Evolutionary conservation across 2,329 filamentous ascomycete species (phyloP), one percentile per base, ranked within the genome.

Genomic region (Fusarium sp.): DNA sequence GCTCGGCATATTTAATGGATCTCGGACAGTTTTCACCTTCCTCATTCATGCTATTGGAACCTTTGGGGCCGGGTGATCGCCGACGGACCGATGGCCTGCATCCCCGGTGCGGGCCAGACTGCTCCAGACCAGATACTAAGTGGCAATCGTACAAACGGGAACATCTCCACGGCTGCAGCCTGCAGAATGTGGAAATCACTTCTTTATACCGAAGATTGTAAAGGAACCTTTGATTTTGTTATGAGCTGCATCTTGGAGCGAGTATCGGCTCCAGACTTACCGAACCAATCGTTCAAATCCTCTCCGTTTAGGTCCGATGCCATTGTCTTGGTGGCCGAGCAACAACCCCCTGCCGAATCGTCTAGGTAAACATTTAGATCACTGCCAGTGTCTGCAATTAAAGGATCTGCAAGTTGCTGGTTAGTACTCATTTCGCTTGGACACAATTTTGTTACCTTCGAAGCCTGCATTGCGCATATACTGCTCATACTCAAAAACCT

Each of bases 391-490:
- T 64, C 59, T 0, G 22, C 11, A 1, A 64, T 47, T 0, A 52
- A 19, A 4, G 50, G 1, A 23, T 44, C 61, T 58, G 0, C 3
- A 13, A 41, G 2, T 19, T 0, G 0, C 6, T 0, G 4, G 7
- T 46, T 23, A 23, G 25, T 11, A 13, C 8, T 13, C 3, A 4
- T n/a, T 6, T 15, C 6, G 13, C 2, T 4, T 1, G 0, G 1
- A 1, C 14, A 6, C 44, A 22, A n/a, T 4, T 1, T 0, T 10
- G 0, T 50, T 75, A 84, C 85, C 80, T 56, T 72, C 40, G 64
- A 88, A 88, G 0, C 86, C 87, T 0, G 83, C 84, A 14, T 81
- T 71, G 6, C 50, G 49, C 6, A 90, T 73, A 73, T 82, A 89
- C 9, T 46, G 35, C 55, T 87, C 79, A 75, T 90, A 90, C 52